Base-by-base conservation (phyloP, 352 stramenopile genomes). In the Globisporangium orthogonon region DNA sequence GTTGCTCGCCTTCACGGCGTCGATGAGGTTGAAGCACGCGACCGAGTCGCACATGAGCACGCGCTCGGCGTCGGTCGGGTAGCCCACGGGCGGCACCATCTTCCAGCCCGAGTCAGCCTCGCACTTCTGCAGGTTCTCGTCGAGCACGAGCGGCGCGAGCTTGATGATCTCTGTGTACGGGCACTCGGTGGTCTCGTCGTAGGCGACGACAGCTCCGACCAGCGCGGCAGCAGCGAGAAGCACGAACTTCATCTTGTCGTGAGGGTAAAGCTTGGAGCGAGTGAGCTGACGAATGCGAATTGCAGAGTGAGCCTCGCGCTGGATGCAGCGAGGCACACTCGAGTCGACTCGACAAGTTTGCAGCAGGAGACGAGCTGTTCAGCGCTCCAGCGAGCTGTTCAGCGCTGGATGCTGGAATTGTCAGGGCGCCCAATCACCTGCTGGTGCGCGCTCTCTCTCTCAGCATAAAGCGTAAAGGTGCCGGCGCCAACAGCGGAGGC, bases 71-170 rank as follows among this genome's bases (percentile, higher is more conserved):
- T 58, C 18, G 1, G 46, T 70, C 2, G 69, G 69, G 41, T 67
- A 52, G 13, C 51, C 63, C 35, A 28, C 28, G 3, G 66, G 69
- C 18, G 69, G 69, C 47, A 77, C 60, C 59, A 77, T 67, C 23
- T 55, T 23, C 63, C 63, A 77, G 30, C 54, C 52, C 30, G 69
- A 74, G 17, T 51, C 60, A 29, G 18, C 28, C 47, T 74, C 54
- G 46, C 69, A 76, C 44, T 50, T 51, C 37, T 7, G 13, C n/a
- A 62, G 15, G 30, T 62, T 62, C 39, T 56, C 48, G 39, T 62
- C 39, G 35, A 18, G 4, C 4, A 23, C 56, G 30, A 62, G 50
- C 4, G 56, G 58, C 5, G 44, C 35, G 45, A 63, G 58, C 58
- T 62, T 63, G 58, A 52, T 40, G 29, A 60, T 14, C 46, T 63